Percentiles rank a stretch among this genome's conserved stretches.
These are phyloP conservation scores for Aspergillus unguis DNA, from an alignment of 2,329 filamentous ascomycete genomes.

Conservation along the genomic window DNA sequence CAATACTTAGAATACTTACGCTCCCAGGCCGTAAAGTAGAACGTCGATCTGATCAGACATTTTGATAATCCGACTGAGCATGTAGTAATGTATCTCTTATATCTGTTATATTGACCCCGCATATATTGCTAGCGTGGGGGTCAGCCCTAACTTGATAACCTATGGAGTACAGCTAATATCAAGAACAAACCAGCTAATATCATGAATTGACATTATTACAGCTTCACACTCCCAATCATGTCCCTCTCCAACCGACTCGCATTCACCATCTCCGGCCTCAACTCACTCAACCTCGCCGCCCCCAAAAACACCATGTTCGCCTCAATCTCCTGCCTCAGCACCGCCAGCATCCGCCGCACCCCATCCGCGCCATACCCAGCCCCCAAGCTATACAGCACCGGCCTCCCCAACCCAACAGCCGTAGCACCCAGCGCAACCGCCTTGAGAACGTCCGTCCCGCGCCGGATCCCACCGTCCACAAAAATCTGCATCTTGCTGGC, in stretches of 20 bases:
- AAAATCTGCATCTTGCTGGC: conserved; percentile 46
- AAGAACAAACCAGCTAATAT: background rate
- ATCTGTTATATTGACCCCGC: background rate
- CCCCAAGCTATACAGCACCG: conserved; percentile 18
- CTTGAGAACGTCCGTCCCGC: conserved; percentile 54
- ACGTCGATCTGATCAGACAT: conserved; percentile 34
- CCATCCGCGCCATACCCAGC: conserved; percentile 22
- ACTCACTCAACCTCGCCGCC: background rate
- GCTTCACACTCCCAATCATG: background rate
- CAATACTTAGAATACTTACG: conserved; percentile 41
- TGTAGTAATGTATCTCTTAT: background rate
- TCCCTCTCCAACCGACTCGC: background rate
- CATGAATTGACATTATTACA: background rate
- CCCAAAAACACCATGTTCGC: background rate
- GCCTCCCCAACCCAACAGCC: conserved; percentile 48
- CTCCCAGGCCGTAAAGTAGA: conserved; percentile 53
- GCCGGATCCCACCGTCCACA: conserved; percentile 51
- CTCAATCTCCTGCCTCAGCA: conserved; percentile 13
- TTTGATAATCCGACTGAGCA: background rate
- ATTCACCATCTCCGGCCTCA: background rate
- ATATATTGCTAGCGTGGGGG: background rate
- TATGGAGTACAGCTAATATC: background rate
- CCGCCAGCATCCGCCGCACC: conserved; percentile 9
- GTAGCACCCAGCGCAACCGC: conserved; percentile 51
- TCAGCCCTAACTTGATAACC: background rate